Conservation (phyloP, 2,329 filamentous ascomycete genomes). For the Phyllosticta ampelicida region DNA sequence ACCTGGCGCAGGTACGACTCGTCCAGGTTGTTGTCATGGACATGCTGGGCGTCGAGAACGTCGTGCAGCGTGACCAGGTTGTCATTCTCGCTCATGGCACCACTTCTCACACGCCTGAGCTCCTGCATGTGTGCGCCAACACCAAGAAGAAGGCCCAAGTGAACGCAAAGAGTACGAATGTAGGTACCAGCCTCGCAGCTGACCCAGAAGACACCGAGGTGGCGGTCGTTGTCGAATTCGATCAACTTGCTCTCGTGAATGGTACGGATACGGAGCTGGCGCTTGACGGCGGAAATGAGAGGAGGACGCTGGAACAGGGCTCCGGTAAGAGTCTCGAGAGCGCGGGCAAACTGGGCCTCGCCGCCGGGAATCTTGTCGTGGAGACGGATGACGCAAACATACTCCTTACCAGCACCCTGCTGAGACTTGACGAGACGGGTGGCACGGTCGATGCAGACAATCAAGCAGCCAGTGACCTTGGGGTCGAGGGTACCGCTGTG, state of each 20-base stretch:
- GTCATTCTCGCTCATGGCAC: constrained; percentile 87
- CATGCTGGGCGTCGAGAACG: constrained; percentile 91
- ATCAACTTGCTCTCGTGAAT: constrained; percentile 92
- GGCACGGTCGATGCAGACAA: constrained; percentile 91
- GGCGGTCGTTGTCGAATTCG: constrained; percentile 97
- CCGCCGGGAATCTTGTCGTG: constrained; percentile 93
- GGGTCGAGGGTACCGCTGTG: constrained; percentile 97
- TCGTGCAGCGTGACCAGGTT: constrained; percentile 90
- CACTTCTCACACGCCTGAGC: constrained; percentile 82
- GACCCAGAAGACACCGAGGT: constrained; percentile 98
- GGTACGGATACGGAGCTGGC: constrained; percentile 93
- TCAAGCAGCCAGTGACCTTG: constrained; percentile 93
- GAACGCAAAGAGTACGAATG: constrained; percentile 95
- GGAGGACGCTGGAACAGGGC: constrained; percentile 95
- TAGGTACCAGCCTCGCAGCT: constrained; percentile 98
- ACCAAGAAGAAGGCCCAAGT: constrained; percentile 66
- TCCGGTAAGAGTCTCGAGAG: constrained; percentile 90
- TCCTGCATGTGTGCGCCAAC: constrained; percentile 98
- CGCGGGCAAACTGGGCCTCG: constrained; percentile 83
- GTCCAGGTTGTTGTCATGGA: constrained; percentile 89
- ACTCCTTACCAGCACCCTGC: constrained; percentile 98
- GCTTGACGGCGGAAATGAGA: constrained; percentile 96
- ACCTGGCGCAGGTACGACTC: constrained; percentile 86
- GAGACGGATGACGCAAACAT: constrained; percentile 87
- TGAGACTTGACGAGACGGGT: constrained; percentile 98